Evolutionary conservation across 768 basidiomycete genomes (phyloP).

Genomic region (Termitomyces sp.): DNA sequence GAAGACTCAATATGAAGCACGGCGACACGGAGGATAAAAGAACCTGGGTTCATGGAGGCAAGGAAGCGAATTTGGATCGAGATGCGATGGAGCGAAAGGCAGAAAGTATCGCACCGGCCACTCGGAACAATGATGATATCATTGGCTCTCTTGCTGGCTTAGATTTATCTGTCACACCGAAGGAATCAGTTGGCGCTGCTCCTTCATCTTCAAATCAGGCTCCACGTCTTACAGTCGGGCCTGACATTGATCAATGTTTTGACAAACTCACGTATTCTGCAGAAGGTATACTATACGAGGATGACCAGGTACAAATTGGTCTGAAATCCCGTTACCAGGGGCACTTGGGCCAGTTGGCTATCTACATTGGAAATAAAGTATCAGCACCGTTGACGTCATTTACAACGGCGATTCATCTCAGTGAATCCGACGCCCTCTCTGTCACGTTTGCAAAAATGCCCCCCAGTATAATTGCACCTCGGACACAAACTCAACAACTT

Average conservation of each 20-base stretch:
- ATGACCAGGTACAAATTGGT: constrained; percentile 92
- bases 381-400: constrained; percentile 86
- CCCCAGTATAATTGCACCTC: constrained; percentile 70
- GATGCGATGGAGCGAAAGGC: constrained; percentile 52
- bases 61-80: constrained; percentile 81
- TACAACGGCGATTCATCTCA: constrained; percentile 73
- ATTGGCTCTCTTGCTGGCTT: constrained; percentile 80
- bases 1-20: constrained; percentile 82
- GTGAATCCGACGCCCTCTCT: constrained; percentile 70
- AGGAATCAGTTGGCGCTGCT: constrained; percentile 8
- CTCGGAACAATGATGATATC: constrained; percentile 43
- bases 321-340: constrained; percentile 96
- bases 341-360: constrained; percentile 86
- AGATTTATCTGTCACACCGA: constrained; percentile 43
- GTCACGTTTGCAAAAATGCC: constrained; percentile 90
- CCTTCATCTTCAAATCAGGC: constrained; percentile 19
- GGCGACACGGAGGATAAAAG: constrained; percentile 93
- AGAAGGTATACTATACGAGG: constrained; percentile 95
- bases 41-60: constrained; percentile 94
- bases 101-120: constrained; percentile 25
- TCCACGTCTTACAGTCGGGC: constrained; percentile 57
- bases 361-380: constrained; percentile 96
- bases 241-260: constrained; percentile 87
- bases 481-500: constrained; percentile 89
- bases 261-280: constrained; percentile 71